Evolutionary conservation across 2,329 filamentous ascomycete genomes (phyloP).

Genomic region (Clonostachys rhizophaga): DNA sequence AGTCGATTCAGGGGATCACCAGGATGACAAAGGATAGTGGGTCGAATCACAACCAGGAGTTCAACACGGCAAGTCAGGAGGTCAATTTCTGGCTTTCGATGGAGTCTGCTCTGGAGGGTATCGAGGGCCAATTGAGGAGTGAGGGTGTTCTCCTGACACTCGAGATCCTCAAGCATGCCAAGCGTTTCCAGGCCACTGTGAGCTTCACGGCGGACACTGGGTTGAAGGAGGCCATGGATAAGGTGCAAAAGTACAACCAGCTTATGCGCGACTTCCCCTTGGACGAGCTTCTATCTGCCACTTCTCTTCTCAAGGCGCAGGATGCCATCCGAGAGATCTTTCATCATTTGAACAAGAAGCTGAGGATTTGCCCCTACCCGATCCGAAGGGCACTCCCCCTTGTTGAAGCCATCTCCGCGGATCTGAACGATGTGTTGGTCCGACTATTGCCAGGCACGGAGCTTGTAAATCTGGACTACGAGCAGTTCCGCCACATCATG

Average conservation of each 20-base stretch:
- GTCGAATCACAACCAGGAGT: conserved; percentile 30
- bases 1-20: conserved; percentile 94
- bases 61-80: conserved; percentile 82
- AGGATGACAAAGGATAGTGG: conserved; percentile 82
- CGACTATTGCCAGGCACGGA: conserved; percentile 79
- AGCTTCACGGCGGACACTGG: conserved; percentile 96
- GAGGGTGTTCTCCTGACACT: conserved; percentile 88
- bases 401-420: conserved; percentile 94
- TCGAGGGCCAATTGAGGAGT: conserved; percentile 82
- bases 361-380: conserved; percentile 93
- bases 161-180: conserved; percentile 93
- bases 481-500: conserved; percentile 85
- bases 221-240: conserved; percentile 90
- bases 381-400: conserved; percentile 86
- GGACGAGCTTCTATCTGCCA: conserved; percentile 89
- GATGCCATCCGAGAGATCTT: conserved; percentile 91
- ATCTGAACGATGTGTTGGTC: conserved; percentile 84
- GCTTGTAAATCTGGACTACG: conserved; percentile 87
- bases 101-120: conserved; percentile 87
- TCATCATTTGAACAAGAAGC: conserved; percentile 92
- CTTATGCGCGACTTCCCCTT: conserved; percentile 97
- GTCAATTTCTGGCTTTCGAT: conserved; percentile 99
- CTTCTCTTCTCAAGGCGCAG: conserved; percentile 80
- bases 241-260: conserved; percentile 97
- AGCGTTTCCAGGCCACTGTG: conserved; percentile 95